A percentile compares a stretch with the other conserved stretches of the same genome.
These are phyloP conservation scores for Schwanniomyces vanrijiae DNA, from an alignment of 805 yeast species.

Conservation along the genomic window DNA sequence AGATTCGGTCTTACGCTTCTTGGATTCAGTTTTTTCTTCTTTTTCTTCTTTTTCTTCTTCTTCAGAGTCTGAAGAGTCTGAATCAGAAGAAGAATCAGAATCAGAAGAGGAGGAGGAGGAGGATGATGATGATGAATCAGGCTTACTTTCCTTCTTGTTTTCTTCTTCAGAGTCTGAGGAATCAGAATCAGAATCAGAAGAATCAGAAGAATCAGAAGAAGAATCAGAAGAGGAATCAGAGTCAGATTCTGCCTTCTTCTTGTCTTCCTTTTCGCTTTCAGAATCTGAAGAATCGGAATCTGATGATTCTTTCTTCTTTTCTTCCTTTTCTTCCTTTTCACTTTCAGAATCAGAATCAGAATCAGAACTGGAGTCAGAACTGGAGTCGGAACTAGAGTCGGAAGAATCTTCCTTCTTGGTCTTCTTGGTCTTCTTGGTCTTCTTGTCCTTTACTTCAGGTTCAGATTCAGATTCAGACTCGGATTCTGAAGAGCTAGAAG, in stretches of 20 bases:
- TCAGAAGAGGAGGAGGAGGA: slow-evolving; percentile 18
- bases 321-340: slow-evolving; percentile 12
- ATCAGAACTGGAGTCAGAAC: slow-evolving; percentile 33
- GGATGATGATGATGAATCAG: slow-evolving; percentile 20
- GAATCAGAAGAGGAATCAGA: slow-evolving; percentile 30
- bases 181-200: slow-evolving; percentile 28
- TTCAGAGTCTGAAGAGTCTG: slow-evolving; percentile 28
- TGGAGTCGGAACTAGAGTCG: slow-evolving; percentile 24
- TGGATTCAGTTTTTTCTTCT: slow-evolving; percentile 17
- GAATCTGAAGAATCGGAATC: slow-evolving; percentile 30
- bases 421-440: slow-evolving; percentile 16
- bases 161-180: slow-evolving; percentile 32
- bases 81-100: slow-evolving; percentile 27
- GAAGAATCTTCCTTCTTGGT: slow-evolving; percentile 21
- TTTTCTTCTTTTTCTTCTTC: slow-evolving; percentile 20
- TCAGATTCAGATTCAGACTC: slow-evolving; percentile 27
- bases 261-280: slow-evolving; percentile 17
- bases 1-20: slow-evolving; percentile 36
- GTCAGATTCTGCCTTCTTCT: slow-evolving; percentile 17
- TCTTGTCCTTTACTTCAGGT: slow-evolving; percentile 12
- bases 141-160: slow-evolving; percentile 13
- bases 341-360: no score
- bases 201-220: slow-evolving; percentile 24
- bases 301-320: slow-evolving; percentile 16
- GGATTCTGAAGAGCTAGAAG: slow-evolving; percentile 18